Percentiles rank a stretch among this genome's conserved stretches.
phyloP scores from a whole-genome alignment of 129 eudicot genomes.

The Kitagawia praeruptora region DNA sequence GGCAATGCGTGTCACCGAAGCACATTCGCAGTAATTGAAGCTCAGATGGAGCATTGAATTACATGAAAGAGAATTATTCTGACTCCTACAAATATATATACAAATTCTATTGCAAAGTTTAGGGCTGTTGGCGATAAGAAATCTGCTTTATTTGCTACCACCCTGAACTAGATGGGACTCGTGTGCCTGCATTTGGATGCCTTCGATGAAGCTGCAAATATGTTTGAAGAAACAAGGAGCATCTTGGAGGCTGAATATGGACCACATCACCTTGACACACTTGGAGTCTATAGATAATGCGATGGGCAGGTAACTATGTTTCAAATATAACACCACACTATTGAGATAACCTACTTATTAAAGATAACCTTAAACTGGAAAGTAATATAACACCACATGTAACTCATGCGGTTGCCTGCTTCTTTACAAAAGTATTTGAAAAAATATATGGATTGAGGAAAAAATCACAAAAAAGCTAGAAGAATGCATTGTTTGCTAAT shows the following conservation, averaged over 20 bases:
- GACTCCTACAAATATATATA: constrained; percentile 71
- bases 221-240: constrained; percentile 71
- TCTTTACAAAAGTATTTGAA: too few relatives aligned
- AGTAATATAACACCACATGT: too few relatives aligned
- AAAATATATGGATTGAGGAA: too few relatives aligned
- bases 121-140: constrained; percentile 61
- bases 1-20: constrained; percentile 53
- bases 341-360: too few relatives aligned
- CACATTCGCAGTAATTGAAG: constrained; percentile 79
- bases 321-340: too few relatives aligned
- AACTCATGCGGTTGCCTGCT: too few relatives aligned
- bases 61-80: constrained; percentile 41
- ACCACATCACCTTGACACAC: constrained; percentile 70
- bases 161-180: constrained; percentile 81
- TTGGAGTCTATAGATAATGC: constrained; percentile 90
- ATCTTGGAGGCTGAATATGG: constrained; percentile 81
- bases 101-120: constrained; percentile 47
- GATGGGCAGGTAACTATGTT: constrained; percentile 64
- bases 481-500: too few relatives aligned
- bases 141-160: constrained; percentile 57
- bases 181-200: constrained; percentile 59
- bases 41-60: constrained; percentile 73
- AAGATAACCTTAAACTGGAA: too few relatives aligned
- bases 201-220: constrained; percentile 78
- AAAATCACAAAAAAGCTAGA: too few relatives aligned